phyloP scores from a whole-genome alignment of 257 asterid genomes.

The Gardenia jasminoides region DNA sequence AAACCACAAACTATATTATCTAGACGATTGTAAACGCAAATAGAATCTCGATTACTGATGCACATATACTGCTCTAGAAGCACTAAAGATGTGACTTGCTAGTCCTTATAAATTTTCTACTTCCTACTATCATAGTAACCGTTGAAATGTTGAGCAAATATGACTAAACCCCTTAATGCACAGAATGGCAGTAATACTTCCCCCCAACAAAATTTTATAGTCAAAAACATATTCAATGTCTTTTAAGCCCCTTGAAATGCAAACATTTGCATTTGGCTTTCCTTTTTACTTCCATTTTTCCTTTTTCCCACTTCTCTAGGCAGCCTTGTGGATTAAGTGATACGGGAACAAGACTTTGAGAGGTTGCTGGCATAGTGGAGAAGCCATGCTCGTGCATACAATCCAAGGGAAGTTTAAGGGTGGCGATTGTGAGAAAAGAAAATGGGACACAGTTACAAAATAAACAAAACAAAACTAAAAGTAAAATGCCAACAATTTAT shows the following conservation, averaged over 20 bases:
- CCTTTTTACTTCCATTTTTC: neutral
- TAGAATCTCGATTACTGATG: neutral
- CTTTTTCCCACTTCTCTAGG: neutral
- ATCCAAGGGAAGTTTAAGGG: neutral
- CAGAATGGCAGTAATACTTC: neutral
- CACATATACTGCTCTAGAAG: too few species aligned
- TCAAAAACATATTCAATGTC: neutral
- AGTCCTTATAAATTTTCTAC: neutral
- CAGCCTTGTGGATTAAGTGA: neutral
- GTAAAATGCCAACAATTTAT: neutral
- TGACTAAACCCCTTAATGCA: neutral
- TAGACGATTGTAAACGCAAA: neutral
- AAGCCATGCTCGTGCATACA: neutral
- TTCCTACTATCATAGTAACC: too few species aligned
- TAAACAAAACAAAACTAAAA: neutral
- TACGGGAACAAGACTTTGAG: neutral
- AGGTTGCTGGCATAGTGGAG: neutral
- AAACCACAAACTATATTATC: neutral
- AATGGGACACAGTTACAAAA: neutral
- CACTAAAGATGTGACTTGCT: too few species aligned
- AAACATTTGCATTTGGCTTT: neutral
- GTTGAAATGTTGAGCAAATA: neutral
- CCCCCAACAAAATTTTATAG: neutral
- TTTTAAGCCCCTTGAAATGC: neutral
- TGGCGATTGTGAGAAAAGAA: neutral